Evolutionary conservation across 495 filamentous ascomycete genomes (phyloP).

Genomic region (Jackrogersella minutella): DNA sequence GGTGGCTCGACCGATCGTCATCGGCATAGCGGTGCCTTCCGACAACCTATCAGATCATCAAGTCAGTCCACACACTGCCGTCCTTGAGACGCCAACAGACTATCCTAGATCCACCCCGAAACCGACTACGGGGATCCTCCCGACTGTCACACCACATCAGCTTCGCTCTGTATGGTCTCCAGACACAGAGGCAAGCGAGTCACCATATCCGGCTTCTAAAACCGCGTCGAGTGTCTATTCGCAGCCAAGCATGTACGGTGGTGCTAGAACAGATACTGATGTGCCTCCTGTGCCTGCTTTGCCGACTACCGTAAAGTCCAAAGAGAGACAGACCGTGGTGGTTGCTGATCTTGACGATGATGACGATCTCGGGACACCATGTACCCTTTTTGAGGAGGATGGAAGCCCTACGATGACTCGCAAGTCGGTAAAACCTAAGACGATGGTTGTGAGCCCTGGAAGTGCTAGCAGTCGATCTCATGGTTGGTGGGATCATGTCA

Average conservation of each 20-base stretch:
- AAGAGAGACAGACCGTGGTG: constrained; percentile 20
- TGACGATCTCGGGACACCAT: constrained; percentile 42
- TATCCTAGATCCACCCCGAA: constrained; percentile 46
- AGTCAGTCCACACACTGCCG: constrained; percentile 61
- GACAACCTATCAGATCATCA: constrained; percentile 61
- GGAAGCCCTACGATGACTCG: constrained; percentile 46
- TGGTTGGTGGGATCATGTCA: constrained; percentile 90
- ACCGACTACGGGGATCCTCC: constrained; percentile 46
- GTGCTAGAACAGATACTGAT: constrained; percentile 40
- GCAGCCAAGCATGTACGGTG: constrained; percentile 56
- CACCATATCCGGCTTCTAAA: constrained; percentile 37
- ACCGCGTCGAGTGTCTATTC: constrained; percentile 76
- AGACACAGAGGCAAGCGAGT: constrained; percentile 51
- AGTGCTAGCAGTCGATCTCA: constrained; percentile 67
- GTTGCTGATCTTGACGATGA: constrained; percentile 36
- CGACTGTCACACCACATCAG: constrained; percentile 71
- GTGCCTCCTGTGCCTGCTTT: constrained; percentile 71
- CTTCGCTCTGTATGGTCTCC: constrained; percentile 71
- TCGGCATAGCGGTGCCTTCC: constrained; percentile 76
- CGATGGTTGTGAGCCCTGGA: constrained; percentile 41
- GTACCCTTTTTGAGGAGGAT: constrained; percentile 60
- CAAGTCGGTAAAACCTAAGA: constrained; percentile 46
- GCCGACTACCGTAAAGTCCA: constrained; percentile 52
- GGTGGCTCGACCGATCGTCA: constrained; percentile 76
- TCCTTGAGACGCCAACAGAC: constrained; percentile 51